Conservation (phyloP, 768 basidiomycete species). For the Stropharia rugosoannulata region DNA sequence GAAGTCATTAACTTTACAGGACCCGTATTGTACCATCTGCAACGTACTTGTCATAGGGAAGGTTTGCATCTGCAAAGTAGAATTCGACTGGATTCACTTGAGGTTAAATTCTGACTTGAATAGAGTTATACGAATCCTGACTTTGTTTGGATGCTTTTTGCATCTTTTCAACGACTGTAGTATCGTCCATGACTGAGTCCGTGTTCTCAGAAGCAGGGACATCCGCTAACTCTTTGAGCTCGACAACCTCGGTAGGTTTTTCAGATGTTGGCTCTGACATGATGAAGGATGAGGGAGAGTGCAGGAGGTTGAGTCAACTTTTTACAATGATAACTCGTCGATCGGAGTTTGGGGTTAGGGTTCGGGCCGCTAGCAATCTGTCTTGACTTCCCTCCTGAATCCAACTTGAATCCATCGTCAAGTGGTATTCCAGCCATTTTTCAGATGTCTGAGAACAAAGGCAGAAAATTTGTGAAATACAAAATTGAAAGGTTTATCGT, state of each 20-base stretch:
- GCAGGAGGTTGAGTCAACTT: constrained; percentile 8
- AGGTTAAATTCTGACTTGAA: not conserved
- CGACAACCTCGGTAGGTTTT: constrained; percentile 17
- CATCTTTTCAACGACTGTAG: constrained; percentile 38
- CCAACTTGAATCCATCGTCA: no score
- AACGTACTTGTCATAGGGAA: constrained; percentile 82
- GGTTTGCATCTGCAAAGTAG: constrained; percentile 95
- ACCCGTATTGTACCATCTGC: not conserved
- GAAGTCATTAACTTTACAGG: not conserved
- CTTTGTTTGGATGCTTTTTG: constrained; percentile 56
- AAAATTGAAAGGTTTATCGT: no score
- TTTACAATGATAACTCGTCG: constrained; percentile 12
- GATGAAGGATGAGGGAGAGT: constrained; percentile 5
- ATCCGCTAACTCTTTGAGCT: constrained; percentile 8
- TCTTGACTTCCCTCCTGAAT: no score
- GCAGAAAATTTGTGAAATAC: no score
- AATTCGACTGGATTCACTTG: constrained; percentile 74
- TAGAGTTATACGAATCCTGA: constrained; percentile 23
- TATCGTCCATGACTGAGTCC: constrained; percentile 23
- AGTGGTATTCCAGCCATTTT: no score
- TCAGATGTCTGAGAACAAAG: no score
- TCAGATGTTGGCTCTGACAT: constrained; percentile 27
- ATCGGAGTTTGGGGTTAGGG: constrained; percentile 2
- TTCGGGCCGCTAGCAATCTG: not conserved
- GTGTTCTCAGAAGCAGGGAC: not conserved